Evolutionary conservation across 805 yeast species (phyloP), one percentile per base, ranked within the genome.

Genomic region (Sugiyamaella qingdaonensis): DNA sequence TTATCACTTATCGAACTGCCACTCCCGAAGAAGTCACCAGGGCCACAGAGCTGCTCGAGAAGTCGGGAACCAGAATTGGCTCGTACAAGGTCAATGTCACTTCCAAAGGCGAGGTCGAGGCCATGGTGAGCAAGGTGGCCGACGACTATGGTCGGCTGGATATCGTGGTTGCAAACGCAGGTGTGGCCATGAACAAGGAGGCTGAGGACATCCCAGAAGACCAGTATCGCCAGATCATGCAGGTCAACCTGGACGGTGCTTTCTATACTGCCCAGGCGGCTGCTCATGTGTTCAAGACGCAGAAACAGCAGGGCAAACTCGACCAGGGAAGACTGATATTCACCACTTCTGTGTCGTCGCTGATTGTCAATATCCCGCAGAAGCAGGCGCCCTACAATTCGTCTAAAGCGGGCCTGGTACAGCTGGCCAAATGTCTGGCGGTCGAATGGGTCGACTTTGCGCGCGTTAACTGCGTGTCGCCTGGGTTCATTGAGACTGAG

Each of bases 401-500:
- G 73, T 76, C 85, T 59, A 81, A 82, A 73, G 86, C 86, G 33
- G 86, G 81, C 52, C 85, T 82, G 32, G 76, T 77, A 55, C 86
- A 81, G 68, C 75, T 81, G 69, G 80, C 75, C 56, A 73, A 79
- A 66, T 78, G 84, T 14, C 75, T 82, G 59, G 85, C 86, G 19
- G 79, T 80, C 54, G 86, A 82, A 69, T 81, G 86, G 86, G 85
- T 85, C 47, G 74, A 77, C 56, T 74, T 76, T 71, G 80, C 35
- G 4, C 74, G 85, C 60, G 83, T 80, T 59, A 85, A 85, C 72
- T 79, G 88, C 39, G 72, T 85, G 59, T 79, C 85, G 32, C 91
- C 91, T 47, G 91, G 90, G 51, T 85, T 85, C 74, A 85, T 85
- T 54, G 78, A 82, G 60, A 85, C 90, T 11, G 89, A 89, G 37